These are phyloP conservation scores for Calonectria crousiana DNA, from an alignment of 2,329 filamentous ascomycete species.

Conservation along the genomic window DNA sequence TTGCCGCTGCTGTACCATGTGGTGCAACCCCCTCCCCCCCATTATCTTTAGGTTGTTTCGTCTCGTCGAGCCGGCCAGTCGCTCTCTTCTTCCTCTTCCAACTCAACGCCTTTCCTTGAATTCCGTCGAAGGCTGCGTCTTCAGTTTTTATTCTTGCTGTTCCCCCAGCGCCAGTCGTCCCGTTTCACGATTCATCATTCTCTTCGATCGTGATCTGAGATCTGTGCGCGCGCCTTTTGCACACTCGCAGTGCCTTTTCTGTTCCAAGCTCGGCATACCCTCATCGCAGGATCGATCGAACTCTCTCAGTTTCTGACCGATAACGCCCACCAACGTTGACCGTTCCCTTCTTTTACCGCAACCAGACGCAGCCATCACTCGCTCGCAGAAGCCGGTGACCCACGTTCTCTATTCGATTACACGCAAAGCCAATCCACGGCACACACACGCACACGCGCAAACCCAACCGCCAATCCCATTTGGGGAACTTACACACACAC, in stretches of 20 bases:
- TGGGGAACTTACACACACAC: slow-evolving; percentile 33
- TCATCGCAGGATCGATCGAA: slow-evolving; percentile 47
- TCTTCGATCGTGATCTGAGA: slow-evolving; percentile 35
- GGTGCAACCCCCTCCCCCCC: slow-evolving; percentile 9
- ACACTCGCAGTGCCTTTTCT: slow-evolving; percentile 22
- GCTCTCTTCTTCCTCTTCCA: slow-evolving; percentile 29
- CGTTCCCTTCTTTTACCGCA: slow-evolving; percentile 40
- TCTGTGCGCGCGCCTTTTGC: slow-evolving; percentile 33
- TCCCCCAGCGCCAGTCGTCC: slow-evolving; percentile 31
- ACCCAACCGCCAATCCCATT: slow-evolving; percentile 30
- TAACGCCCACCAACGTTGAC: slow-evolving; percentile 45
- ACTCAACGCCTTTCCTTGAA: slow-evolving; percentile 37
- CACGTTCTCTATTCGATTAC: slow-evolving; percentile 36
- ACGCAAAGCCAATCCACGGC: slow-evolving; percentile 20
- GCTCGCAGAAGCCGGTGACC: slow-evolving; percentile 27
- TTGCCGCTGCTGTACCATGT: slow-evolving; percentile 11
- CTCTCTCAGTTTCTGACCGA: slow-evolving; percentile 36
- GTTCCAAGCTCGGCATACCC: slow-evolving; percentile 34
- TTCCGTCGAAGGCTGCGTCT: slow-evolving; percentile 39
- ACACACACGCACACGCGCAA: slow-evolving; percentile 26
- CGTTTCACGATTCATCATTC: slow-evolving; percentile 34
- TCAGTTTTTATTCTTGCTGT: slow-evolving; percentile 41
- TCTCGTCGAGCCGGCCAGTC: slow-evolving; percentile 35
- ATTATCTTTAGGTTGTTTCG: slow-evolving; percentile 45
- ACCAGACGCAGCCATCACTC: slow-evolving; percentile 21